Evolutionary conservation across 2,329 filamentous ascomycete species (phyloP).

Genomic region (Intubia oerlemansii): DNA sequence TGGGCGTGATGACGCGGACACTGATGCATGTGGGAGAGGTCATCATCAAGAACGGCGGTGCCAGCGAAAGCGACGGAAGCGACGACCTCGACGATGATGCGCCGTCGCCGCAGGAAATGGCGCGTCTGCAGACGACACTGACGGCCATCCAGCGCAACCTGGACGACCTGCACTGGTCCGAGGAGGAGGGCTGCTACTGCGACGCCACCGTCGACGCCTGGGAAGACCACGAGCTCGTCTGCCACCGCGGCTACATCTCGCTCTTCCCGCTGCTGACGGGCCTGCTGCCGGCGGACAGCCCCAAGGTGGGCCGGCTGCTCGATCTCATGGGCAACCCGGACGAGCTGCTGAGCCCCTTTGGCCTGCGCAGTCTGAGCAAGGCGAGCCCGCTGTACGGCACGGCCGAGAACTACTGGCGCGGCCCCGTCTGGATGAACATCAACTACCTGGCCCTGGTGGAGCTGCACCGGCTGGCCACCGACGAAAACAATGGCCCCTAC

Average conservation of each 20-base stretch:
- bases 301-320: slow-evolving; percentile 52
- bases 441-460: slow-evolving; percentile 74
- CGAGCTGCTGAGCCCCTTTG: slow-evolving; percentile 75
- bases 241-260: slow-evolving; percentile 91
- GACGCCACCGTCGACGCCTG: slow-evolving; percentile 91
- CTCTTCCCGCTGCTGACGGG: slow-evolving; percentile 84
- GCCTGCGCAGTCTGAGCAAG: slow-evolving; percentile 77
- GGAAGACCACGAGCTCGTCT: slow-evolving; percentile 75
- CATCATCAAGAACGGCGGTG: too few species aligned
- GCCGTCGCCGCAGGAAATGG: slow-evolving; percentile 7
- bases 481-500: slow-evolving; percentile 47
- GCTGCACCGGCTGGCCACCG: slow-evolving; percentile 50
- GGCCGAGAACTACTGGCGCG: slow-evolving; percentile 91
- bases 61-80: too few species aligned
- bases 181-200: slow-evolving; percentile 64
- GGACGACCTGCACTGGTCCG: slow-evolving; percentile 83
- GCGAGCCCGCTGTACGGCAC: slow-evolving; percentile 69
- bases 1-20: slow-evolving; percentile 88
- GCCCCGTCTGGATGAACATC: slow-evolving; percentile 88
- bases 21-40: slow-evolving; percentile 58
- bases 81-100: slow-evolving; percentile 41
- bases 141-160: slow-evolving; percentile 69
- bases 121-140: slow-evolving; percentile 48
- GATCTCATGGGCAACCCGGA: slow-evolving; percentile 62
- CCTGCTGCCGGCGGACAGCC: slow-evolving; percentile 50